Evolutionary conservation across 805 yeast genomes (phyloP), one percentile per base, ranked within the genome.

Genomic region (Wickerhamiella brachini): DNA sequence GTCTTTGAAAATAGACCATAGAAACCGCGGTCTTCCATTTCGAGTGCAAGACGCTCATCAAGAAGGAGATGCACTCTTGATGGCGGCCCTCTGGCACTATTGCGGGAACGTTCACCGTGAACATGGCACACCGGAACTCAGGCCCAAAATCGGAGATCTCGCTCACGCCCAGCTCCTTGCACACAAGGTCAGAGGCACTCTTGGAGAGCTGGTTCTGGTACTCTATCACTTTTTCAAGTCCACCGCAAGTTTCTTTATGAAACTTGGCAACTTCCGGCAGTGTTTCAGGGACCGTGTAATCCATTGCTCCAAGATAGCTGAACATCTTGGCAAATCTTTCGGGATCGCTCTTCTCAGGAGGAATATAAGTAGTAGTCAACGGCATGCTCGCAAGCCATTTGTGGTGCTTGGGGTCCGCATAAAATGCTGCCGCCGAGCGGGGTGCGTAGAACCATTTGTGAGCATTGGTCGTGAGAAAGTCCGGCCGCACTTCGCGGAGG

Each of bases 381-480:
- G 88, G 86, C 53, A 78, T 59, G 0, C 84, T 73, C 53, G 79
- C 81, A 50, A 81, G 65, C 1, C 54, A 42, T 0, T 62, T 58
- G 51, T 79, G 85, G 59, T 74, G 76, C 51, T 69, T 67, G 2
- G 71, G 69, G 54, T 74, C 71, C 6, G 77, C 83, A 57, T 81
- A 82, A 48, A 83, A 61, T 26, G 79, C 66, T 0, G 83, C 82
- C 56, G 74, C 73, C 4, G 80, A 77, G 45, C 77, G 69, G 3
- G 87, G 84, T 22, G 72, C 71, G 55, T 60, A 77, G 42, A 71
- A 67, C 89, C 89, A 83, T 60, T 83, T 83, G 68, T 83, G 89
- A 18, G 81, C 65, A 59, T 83, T 83, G 21, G 81, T 65, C 21
- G 74, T 69, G 60, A 71, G 75, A 60, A 80, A 83, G 58, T 81